Conservation (phyloP, 2,329 filamentous ascomycete species). For the Stachybotrys echinatus region DNA sequence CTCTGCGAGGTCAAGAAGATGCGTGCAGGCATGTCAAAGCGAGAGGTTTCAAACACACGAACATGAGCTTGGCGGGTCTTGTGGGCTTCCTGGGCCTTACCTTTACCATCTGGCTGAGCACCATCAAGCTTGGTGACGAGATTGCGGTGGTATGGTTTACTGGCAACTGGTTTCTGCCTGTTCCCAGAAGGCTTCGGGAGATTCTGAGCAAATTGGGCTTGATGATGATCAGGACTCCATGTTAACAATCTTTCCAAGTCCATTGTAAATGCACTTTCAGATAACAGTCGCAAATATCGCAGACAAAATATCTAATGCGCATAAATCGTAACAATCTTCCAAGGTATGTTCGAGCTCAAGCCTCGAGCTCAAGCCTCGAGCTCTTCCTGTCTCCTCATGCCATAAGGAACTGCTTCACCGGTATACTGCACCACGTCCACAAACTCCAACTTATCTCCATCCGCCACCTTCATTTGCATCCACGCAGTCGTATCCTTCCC, state of each 20-base stretch:
- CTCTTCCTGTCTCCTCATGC: neutral
- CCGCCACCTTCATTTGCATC: conserved; percentile 14
- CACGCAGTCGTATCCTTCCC: conserved; percentile 15
- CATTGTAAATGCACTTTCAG: too few relatives aligned
- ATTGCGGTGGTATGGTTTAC: neutral
- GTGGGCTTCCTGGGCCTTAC: too few relatives aligned
- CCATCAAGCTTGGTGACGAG: neutral
- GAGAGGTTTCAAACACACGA: too few relatives aligned
- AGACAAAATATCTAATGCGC: neutral
- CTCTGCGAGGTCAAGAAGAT: too few relatives aligned
- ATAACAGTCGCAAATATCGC: too few relatives aligned
- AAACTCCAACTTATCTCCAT: conserved; percentile 20
- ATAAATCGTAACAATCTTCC: neutral
- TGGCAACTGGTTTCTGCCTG: neutral
- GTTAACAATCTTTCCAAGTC: too few relatives aligned
- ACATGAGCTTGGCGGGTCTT: too few relatives aligned
- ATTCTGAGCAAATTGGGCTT: too few relatives aligned
- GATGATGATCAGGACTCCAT: too few relatives aligned
- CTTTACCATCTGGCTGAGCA: neutral
- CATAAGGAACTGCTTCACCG: conserved; percentile 11
- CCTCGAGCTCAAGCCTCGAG: neutral
- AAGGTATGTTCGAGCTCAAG: neutral
- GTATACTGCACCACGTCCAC: conserved; percentile 14
- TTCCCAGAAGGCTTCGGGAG: too few relatives aligned
- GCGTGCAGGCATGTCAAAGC: too few relatives aligned